phyloP scores from a whole-genome alignment of 768 basidiomycete genomes.

The Lentinula edodes region DNA sequence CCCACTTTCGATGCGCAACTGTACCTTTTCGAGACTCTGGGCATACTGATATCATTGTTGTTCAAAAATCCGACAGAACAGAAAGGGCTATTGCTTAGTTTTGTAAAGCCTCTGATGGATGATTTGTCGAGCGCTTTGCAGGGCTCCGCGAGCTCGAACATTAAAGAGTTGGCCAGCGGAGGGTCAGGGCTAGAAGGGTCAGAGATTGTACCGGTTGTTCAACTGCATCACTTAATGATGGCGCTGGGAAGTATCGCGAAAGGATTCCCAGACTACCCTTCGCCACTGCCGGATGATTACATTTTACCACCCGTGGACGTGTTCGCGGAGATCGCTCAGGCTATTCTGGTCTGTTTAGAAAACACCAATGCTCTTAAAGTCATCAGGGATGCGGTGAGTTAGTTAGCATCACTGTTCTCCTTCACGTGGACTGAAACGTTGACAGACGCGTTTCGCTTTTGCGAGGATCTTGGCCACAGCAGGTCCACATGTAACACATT shows the following conservation, averaged over 20 bases:
- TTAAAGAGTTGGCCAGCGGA: not conserved
- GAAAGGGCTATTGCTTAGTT: constrained; percentile 60
- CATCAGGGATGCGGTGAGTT: constrained; percentile 85
- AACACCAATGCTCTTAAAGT: constrained; percentile 83
- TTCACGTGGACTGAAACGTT: constrained; percentile 7
- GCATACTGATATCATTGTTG: constrained; percentile 77
- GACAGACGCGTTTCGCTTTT: constrained; percentile 87
- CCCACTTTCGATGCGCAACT: constrained; percentile 85
- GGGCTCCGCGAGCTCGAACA: constrained; percentile 29
- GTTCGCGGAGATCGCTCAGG: constrained; percentile 82
- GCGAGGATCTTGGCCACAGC: constrained; percentile 88
- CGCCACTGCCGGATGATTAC: constrained; percentile 58
- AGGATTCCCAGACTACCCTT: constrained; percentile 91
- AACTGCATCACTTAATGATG: constrained; percentile 90
- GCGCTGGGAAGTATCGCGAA: constrained; percentile 93
- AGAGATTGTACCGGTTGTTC: constrained; percentile 75
- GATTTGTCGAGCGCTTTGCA: constrained; percentile 59
- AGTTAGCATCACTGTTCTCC: not conserved
- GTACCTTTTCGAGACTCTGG: constrained; percentile 90
- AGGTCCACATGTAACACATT: constrained; percentile 79
- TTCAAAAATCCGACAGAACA: constrained; percentile 64
- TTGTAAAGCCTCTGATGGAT: constrained; percentile 78
- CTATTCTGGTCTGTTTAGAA: constrained; percentile 81
- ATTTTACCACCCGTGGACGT: constrained; percentile 68
- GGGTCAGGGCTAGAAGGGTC: constrained; percentile 38